Evolutionary conservation across 2,329 filamentous ascomycete species (phyloP).

Genomic region (Tolypocladium ovalisporum): DNA sequence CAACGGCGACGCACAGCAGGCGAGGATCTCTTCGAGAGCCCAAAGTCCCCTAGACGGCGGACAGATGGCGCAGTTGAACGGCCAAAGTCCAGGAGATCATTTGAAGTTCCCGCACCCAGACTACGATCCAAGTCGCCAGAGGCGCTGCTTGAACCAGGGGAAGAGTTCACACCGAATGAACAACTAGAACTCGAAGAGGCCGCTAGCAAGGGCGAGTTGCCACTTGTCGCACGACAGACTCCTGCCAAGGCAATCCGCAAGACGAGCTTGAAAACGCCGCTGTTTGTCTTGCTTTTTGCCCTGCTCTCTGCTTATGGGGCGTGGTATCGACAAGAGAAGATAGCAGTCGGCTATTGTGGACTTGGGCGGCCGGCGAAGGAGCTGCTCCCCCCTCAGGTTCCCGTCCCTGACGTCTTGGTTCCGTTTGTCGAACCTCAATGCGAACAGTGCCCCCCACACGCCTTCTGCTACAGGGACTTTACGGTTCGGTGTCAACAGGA

Average conservation of each 20-base stretch:
- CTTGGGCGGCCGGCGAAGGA: conserved; percentile 54
- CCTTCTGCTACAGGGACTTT: conserved; percentile 74
- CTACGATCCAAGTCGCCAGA: conserved; percentile 22
- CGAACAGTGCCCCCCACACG: conserved; percentile 82
- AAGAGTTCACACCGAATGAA: conserved; percentile 91
- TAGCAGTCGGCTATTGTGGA: conserved; percentile 92
- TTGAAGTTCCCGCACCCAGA: conserved; percentile 41
- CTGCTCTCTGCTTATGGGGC: conserved; percentile 61
- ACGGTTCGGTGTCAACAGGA: conserved; percentile 73
- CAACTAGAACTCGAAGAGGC: conserved; percentile 70
- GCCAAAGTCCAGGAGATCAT: conserved; percentile 36
- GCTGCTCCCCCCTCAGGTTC: conserved; percentile 35
- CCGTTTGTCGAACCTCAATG: conserved; percentile 68
- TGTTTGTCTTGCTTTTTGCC: conserved; percentile 60
- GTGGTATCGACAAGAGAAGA: conserved; percentile 90
- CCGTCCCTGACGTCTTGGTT: conserved; percentile 61
- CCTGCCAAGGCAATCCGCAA: conserved; percentile 23
- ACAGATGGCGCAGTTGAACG: conserved; percentile 23
- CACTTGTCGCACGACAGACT: conserved; percentile 31
- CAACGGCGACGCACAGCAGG: conserved; percentile 38
- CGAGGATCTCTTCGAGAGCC: conserved; percentile 29
- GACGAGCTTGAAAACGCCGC: conserved; percentile 48
- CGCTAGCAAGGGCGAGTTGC: conserved; percentile 39
- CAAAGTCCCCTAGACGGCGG: conserved; percentile 31
- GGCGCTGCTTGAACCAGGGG: conserved; percentile 52